phyloP scores from a whole-genome alignment of 768 basidiomycete species.

The Crassisporium funariophilum region DNA sequence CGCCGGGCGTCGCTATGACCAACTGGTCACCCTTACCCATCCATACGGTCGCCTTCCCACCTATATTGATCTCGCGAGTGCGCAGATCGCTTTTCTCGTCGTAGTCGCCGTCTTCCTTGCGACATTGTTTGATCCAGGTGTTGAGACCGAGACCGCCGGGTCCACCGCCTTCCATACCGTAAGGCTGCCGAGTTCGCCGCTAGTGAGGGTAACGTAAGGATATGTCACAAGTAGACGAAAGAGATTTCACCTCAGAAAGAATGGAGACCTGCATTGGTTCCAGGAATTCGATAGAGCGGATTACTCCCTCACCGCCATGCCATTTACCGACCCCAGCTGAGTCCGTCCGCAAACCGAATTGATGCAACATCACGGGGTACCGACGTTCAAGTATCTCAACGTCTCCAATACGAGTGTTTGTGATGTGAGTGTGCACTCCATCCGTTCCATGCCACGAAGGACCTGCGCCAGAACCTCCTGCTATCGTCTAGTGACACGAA shows the following conservation, averaged over 20 bases:
- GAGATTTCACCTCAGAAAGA: constrained; percentile 67
- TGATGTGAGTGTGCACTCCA: constrained; percentile 92
- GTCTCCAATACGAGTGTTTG: constrained; percentile 91
- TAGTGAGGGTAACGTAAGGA: constrained; percentile 28
- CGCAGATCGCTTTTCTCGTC: constrained; percentile 37
- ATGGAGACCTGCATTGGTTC: constrained; percentile 87
- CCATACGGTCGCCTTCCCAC: constrained; percentile 83
- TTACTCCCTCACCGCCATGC: constrained; percentile 82
- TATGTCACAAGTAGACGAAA: constrained; percentile 3
- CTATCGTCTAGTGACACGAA: constrained; percentile 79
- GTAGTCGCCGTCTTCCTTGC: constrained; percentile 68
- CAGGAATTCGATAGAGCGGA: constrained; percentile 81
- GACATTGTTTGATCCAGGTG: constrained; percentile 80
- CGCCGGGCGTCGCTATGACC: constrained; percentile 87
- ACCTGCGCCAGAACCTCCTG: constrained; percentile 92
- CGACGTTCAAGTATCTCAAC: constrained; percentile 92
- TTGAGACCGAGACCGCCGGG: constrained; percentile 75
- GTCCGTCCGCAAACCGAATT: constrained; percentile 72
- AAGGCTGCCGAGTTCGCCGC: constrained; percentile 85
- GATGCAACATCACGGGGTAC: constrained; percentile 88
- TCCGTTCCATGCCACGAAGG: constrained; percentile 89
- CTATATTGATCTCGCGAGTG: constrained; percentile 76
- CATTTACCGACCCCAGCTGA: constrained; percentile 74
- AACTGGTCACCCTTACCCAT: constrained; percentile 89
- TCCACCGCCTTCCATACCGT: constrained; percentile 82